Evolutionary conservation across 2,329 filamentous ascomycete genomes (phyloP), one percentile per base, ranked within the genome.

Genomic region (Tolypocladium cylindrosporum): DNA sequence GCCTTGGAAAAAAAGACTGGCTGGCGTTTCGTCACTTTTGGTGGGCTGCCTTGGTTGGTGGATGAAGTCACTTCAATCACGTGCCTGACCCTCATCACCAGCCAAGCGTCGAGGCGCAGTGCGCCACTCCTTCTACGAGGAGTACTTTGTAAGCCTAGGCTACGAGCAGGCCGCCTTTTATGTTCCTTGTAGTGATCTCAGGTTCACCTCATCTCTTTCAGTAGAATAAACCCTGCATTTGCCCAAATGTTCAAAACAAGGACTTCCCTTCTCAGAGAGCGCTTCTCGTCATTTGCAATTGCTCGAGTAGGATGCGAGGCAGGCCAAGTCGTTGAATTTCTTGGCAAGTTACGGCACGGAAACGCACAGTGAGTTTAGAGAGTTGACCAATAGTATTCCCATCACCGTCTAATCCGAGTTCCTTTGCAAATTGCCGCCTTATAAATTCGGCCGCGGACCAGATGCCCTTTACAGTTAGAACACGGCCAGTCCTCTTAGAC

Each of bases 21-120:
- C 19, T 27, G 41, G 43, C 54, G 52, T 60, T 61, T 57, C 57
- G 57, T 59, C 58, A 60, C 54, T 60, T 63, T 63, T 59, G 61
- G 60, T 61, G 60, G 62, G 62, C 56, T 61, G 57, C 40, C 37
- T 55, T 57, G 52, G 58, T 63, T 61, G 61, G 60, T 61, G 65
- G 59, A 64, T 68, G 64, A 64, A 61, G 65, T 67, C 63, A 63
- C 59, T 40, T 5, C n/a, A 39, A 42, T 68, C 66, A 68, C 66
- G 66, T 68, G 59, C 9, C n/a, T 21, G 42, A 27, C 62, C 60
- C 60, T 59, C 56, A 43, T 55, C 16, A 19, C 27, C 48, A 51
- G 31, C 27, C 48, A 13, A 11, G 27, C 16, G n/a, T 1, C 9
- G 55, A 56, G 55, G 41, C 21, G 31, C 19, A 37, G 9, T 14